phyloP scores from a whole-genome alignment of 2,329 filamentous ascomycete genomes.

The Penicillium sp. region DNA sequence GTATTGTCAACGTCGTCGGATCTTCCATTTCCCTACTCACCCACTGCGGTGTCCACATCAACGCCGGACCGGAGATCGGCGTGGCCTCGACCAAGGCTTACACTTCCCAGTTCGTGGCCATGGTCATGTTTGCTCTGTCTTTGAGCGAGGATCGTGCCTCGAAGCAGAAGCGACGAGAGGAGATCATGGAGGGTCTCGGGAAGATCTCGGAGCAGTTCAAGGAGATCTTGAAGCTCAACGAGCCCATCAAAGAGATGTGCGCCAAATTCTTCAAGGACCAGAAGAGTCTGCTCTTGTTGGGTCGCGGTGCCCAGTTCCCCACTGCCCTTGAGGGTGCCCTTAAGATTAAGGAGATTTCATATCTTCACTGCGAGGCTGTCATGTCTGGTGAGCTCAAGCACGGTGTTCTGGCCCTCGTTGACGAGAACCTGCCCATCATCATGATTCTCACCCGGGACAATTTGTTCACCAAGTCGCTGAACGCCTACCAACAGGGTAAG shows the following conservation, averaged over 20 bases:
- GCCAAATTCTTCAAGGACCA: constrained; percentile 91
- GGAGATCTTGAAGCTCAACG: constrained; percentile 82
- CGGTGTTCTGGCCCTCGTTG: constrained; percentile 91
- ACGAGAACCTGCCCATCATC: constrained; percentile 97
- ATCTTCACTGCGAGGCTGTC: constrained; percentile 98
- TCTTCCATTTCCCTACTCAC: constrained; percentile 98
- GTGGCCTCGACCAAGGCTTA: constrained; percentile 99
- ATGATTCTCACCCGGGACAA: constrained; percentile 98
- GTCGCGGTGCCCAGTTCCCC: constrained; percentile 88
- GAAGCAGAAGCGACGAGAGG: constrained; percentile 83
- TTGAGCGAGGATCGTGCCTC: constrained; percentile 94
- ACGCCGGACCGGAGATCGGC: constrained; percentile 96
- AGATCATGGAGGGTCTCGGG: constrained; percentile 90
- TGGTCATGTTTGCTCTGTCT: constrained; percentile 99
- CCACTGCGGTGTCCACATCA: constrained; percentile 99
- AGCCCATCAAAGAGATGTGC: constrained; percentile 91
- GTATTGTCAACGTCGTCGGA: constrained; percentile 97
- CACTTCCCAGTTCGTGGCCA: constrained; percentile 97
- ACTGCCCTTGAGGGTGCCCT: constrained; percentile 93
- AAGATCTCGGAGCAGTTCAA: constrained; percentile 88
- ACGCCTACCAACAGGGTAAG: constrained; percentile 94
- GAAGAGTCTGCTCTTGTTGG: constrained; percentile 88
- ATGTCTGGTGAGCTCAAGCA: constrained; percentile 99
- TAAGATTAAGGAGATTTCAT: constrained; percentile 99
- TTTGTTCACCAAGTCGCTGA: constrained; percentile 97